Base-by-base conservation (phyloP, 345 rosid genomes). In the Geranium rotundifolium region DNA sequence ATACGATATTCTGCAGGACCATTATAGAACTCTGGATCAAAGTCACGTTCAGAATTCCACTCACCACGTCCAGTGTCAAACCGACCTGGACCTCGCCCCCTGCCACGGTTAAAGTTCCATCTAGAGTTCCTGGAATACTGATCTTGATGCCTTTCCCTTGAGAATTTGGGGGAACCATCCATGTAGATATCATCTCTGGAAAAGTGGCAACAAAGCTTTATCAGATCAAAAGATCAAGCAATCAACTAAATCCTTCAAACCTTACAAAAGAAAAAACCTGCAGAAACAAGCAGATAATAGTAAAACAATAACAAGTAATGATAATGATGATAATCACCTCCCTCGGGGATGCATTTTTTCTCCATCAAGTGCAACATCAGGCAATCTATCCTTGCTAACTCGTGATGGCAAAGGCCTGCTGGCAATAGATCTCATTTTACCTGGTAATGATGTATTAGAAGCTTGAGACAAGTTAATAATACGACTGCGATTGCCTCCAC, bases 271-370 rank as follows among this genome's bases (percentile, higher is more conserved):
- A 20, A 63, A 59, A 17, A 2, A 62, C 13, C 69, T 41, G 19
- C 55, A 69, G 46, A 58, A 71, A 56, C 41, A 34, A 34, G 10
- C 41, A 1, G 41, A 8, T 34, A 4, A 34, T 34, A 34, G 41
- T 34, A 34, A 34, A 34, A 34, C 10, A 34, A 34, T 23, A 23
- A 49, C 67, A 29, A 55, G 19, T 29, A 64, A 65, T 66, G 49
- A 41, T 1, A 49, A 64, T 66, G 69, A 67, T 56, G 74, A 76
- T 77, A 73, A 79, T 86, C 87, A 91, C 95, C 97, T 84, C 82
- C 84, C 89, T 84, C 82, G 82, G 65, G 64, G 69, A 63, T 69
- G 72, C 61, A 77, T 67, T 70, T 67, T 81, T 54, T 76, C 82
- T 31, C 73, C 78, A 58, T 80, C 89, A 63, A 77, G 70, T 20